Conservation (phyloP, 108 stramenopile species). For the Pseudonitzschia pungens region DNA sequence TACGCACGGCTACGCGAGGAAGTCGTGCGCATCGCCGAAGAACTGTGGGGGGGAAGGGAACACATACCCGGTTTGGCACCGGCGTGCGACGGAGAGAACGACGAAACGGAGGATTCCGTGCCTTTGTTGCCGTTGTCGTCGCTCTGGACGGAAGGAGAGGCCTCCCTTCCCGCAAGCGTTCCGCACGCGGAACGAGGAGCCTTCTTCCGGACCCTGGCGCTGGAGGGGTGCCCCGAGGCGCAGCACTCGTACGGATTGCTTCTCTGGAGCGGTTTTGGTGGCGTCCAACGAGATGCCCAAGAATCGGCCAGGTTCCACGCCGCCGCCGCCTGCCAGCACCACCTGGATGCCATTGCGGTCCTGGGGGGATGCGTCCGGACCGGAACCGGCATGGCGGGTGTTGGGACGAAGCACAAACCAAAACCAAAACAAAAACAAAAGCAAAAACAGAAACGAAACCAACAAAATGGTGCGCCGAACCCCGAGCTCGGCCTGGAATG, state of each 20-base stretch:
- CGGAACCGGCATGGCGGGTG: conserved; percentile 22
- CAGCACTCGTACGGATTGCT: conserved; percentile 34
- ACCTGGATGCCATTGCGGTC: conserved; percentile 31
- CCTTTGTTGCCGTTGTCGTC: not conserved
- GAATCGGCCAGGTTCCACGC: conserved; percentile 30
- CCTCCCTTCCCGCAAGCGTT: not conserved
- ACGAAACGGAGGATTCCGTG: too few relatives aligned
- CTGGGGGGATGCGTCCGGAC: conserved; percentile 34
- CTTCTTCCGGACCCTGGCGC: conserved; percentile 19
- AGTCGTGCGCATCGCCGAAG: not conserved
- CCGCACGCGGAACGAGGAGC: conserved; percentile 12
- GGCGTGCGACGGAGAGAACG: too few relatives aligned
- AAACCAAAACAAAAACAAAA: conserved; percentile 6
- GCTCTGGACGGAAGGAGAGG: conserved; percentile 6
- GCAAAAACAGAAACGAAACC: not conserved
- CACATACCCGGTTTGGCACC: not conserved
- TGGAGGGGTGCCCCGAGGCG: conserved; percentile 18
- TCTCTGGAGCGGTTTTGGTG: conserved; percentile 33
- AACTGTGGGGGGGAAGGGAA: not conserved
- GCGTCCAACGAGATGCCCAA: not conserved
- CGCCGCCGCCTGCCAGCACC: conserved; percentile 26
- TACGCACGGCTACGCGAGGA: not conserved
- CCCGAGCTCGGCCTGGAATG: not conserved
- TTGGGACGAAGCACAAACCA: too few relatives aligned
- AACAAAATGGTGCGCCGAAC: not conserved